Evolutionary conservation across 2,329 filamentous ascomycete species (phyloP).

Genomic region (Triangularia setosa): DNA sequence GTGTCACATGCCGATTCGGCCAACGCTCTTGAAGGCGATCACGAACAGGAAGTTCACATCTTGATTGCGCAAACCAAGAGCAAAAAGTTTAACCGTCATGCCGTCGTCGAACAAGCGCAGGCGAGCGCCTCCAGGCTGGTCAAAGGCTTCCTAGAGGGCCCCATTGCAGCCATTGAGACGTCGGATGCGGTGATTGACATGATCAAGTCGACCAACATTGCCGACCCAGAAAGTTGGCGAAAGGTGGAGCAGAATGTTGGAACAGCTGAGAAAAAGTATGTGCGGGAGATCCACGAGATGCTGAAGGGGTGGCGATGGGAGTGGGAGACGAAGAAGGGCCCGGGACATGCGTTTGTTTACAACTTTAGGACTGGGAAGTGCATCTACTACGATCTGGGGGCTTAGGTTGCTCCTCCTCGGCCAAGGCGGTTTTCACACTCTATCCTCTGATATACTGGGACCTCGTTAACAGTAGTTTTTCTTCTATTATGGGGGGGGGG

Average conservation of each 20-base stretch:
- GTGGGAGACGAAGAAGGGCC: conserved; percentile 51
- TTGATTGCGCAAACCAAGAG: conserved; percentile 75
- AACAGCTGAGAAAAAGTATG: conserved; percentile 74
- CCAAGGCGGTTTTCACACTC: background rate
- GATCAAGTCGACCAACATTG: conserved; percentile 69
- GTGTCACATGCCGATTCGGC: conserved; percentile 14
- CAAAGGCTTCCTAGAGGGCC: conserved; percentile 68
- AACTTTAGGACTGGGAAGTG: conserved; percentile 84
- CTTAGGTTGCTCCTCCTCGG: conserved; percentile 27
- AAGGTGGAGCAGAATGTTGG: conserved; percentile 73
- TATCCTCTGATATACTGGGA: background rate
- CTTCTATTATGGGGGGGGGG: no score
- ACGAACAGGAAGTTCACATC: conserved; percentile 73
- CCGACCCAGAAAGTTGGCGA: conserved; percentile 80
- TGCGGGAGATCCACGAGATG: conserved; percentile 77
- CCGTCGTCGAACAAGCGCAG: conserved; percentile 78
- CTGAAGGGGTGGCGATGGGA: conserved; percentile 59
- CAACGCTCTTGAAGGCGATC: conserved; percentile 19
- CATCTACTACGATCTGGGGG: conserved; percentile 76
- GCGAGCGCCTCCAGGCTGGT: conserved; percentile 57
- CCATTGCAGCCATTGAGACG: conserved; percentile 83
- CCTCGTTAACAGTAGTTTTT: no score
- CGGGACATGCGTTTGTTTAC: conserved; percentile 79
- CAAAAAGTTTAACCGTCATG: conserved; percentile 87
- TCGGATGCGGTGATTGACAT: conserved; percentile 77